Evolutionary conservation across 768 basidiomycete species (phyloP).

Genomic region (Leccinum obscurum): DNA sequence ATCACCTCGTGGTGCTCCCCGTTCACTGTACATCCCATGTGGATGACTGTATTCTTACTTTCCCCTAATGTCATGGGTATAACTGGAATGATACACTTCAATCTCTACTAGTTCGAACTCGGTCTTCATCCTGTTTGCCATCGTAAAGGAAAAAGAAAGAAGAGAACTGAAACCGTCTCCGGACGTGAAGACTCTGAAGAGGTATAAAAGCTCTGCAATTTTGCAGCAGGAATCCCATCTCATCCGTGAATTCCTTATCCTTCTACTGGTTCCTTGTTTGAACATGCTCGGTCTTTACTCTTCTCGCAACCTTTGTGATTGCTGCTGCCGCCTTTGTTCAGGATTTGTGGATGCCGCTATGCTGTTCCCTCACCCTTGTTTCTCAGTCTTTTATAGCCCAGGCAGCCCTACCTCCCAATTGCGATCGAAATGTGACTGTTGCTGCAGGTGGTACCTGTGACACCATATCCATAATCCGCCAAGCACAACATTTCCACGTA

Average conservation of each 20-base stretch:
- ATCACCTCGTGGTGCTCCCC: not conserved
- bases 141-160: not conserved
- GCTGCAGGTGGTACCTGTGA: conserved; percentile 61
- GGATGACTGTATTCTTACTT: not conserved
- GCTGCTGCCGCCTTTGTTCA: conserved; percentile 14
- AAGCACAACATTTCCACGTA: conserved; percentile 63
- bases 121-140: not conserved
- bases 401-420: conserved; percentile 40
- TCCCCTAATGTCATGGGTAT: conserved; percentile 3
- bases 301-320: conserved; percentile 15
- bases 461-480: conserved; percentile 49
- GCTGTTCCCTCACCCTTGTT: not conserved
- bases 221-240: not conserved
- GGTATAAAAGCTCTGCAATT: conserved; percentile 21
- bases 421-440: conserved; percentile 64
- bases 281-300: conserved; percentile 20
- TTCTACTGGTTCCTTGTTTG: not conserved
- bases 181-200: not conserved
- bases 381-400: conserved; percentile 42
- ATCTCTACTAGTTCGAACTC: not conserved
- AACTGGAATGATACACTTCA: too few relatives aligned
- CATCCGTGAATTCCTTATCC: not conserved
- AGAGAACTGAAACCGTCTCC: too few relatives aligned
- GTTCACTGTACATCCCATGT: not conserved
- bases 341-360: conserved; percentile 12